phyloP scores from a whole-genome alignment of 352 stramenopile species.

The Plasmopara viticola region DNA sequence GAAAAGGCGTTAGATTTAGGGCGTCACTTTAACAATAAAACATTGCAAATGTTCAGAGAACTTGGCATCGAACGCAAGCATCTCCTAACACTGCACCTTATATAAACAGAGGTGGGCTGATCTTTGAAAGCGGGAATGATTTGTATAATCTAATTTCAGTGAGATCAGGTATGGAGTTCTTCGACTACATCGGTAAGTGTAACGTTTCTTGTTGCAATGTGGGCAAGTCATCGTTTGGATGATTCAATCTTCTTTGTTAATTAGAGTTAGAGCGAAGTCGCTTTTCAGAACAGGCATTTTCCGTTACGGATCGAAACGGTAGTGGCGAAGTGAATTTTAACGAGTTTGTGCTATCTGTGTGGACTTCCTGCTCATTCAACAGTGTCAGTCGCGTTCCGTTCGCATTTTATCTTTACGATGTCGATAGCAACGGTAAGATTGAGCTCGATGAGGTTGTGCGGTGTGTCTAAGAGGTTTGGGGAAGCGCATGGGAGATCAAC shows the following conservation, averaged over 20 bases:
- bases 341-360: constrained; percentile 69
- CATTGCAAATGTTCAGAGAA: constrained; percentile 31
- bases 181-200: constrained; percentile 52
- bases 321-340: constrained; percentile 66
- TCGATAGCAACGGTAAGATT: constrained; percentile 63
- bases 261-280: constrained; percentile 46
- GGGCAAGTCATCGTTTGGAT: background rate
- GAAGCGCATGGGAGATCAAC: constrained; percentile 45
- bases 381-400: constrained; percentile 53
- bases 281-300: constrained; percentile 68
- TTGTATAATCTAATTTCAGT: background rate
- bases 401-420: constrained; percentile 69
- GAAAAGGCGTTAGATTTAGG: constrained; percentile 28
- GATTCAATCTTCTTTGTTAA: background rate
- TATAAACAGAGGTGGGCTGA: constrained; percentile 44
- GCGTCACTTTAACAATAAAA: constrained; percentile 27
- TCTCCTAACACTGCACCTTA: constrained; percentile 41
- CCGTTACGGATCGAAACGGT: constrained; percentile 59
- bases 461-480: constrained; percentile 58
- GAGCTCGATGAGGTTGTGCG: constrained; percentile 40
- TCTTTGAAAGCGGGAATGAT: background rate
- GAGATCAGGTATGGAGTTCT: constrained; percentile 51
- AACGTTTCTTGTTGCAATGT: background rate
- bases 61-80: constrained; percentile 44
- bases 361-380: constrained; percentile 77